Base-by-base conservation (phyloP, 495 filamentous ascomycete species). In the Terfezia boudieri region DNA sequence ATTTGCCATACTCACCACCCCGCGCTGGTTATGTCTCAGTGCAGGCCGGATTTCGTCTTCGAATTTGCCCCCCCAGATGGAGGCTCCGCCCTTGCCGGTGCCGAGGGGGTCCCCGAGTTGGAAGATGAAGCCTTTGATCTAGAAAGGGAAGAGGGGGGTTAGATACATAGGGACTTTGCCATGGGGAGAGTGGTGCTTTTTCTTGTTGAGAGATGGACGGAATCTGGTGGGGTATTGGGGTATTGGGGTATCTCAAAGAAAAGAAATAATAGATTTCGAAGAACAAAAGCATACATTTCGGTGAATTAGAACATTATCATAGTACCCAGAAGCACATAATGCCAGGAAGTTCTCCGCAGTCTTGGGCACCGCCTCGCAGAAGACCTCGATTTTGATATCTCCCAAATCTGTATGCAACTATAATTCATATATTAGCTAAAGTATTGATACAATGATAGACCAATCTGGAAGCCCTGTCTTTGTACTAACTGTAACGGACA, bases 301-400 rank as follows among this genome's bases (percentile, higher is more conserved):
- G 74, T 95, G 89, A 73, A 96, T 84, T n/a, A 82, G 85, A 8
- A 83, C 89, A 65, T 74, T 68, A 67, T 90, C 74, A 71, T 92
- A 98, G 71, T 85, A 86, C 61, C 74, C 75, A 37, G 80, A 84
- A 58, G 92, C 90, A 73, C 86, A 93, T 46, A 98, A 82, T 49
- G 89, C 90, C 57, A 98, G 79, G 70, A 98, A 98, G 71, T 96
- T 98, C 82, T 93, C 62, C 22, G 84, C 79, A 2, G 92, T 94
- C 67, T 92, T 81, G 52, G 90, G 90, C 32, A 92, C 84, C 61
- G 81, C 79, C 70, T 94, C 86, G 71, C 89, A 95, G 71, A 95
- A 96, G 54, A 98, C 71, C 66, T 98, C 90, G 66, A 96, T 78
- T 69, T 96, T 98, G 63, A 98, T 75, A 68, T 89, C 83, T 59